A percentile compares a stretch with the other conserved stretches of the same genome.
Evolutionary conservation across 805 yeast genomes (phyloP).

Genomic region (Soucietia sequanensis): DNA sequence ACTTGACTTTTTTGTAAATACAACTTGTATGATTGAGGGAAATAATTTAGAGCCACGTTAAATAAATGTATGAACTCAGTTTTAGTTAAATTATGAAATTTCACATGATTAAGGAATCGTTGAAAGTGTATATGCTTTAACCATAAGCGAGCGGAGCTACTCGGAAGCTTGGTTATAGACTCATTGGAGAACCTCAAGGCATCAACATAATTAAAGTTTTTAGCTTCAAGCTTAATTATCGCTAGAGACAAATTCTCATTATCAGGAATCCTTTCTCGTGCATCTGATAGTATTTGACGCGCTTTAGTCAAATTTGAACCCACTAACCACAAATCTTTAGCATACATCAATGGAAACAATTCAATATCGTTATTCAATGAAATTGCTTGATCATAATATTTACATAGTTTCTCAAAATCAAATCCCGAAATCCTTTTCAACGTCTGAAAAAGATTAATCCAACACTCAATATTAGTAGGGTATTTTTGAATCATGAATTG

Average conservation of each 20-base stretch:
- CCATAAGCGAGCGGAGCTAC: conserved; percentile 52
- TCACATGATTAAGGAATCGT: conserved; percentile 11
- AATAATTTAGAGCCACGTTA: conserved; percentile 47
- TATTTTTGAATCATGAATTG: conserved; percentile 43
- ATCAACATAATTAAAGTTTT: conserved; percentile 34
- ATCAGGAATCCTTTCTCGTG: conserved; percentile 41
- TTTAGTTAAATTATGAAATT: conserved; percentile 5
- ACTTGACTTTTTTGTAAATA: conserved; percentile 63
- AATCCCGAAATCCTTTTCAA: conserved; percentile 22
- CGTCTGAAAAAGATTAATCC: conserved; percentile 47
- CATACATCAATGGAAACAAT: conserved; percentile 62
- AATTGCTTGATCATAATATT: conserved; percentile 54
- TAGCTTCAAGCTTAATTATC: conserved; percentile 60
- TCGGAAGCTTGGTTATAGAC: conserved; percentile 13
- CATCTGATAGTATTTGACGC: conserved; percentile 48
- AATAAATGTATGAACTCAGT: conserved; percentile 23
- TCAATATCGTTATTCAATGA: conserved; percentile 47
- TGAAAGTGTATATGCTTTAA: conserved; percentile 45
- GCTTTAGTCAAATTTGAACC: conserved; percentile 52
- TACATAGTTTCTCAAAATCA: conserved; percentile 13
- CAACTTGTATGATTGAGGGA: conserved; percentile 51
- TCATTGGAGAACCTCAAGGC: conserved; percentile 35
- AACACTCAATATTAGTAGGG: conserved; percentile 47
- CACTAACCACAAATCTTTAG: conserved; percentile 63
- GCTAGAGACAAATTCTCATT: conserved; percentile 69